Percentiles rank a stretch among this genome's conserved stretches.
phyloP scores from a whole-genome alignment of 2,329 filamentous ascomycete species.

The Bipolaris cookei region DNA sequence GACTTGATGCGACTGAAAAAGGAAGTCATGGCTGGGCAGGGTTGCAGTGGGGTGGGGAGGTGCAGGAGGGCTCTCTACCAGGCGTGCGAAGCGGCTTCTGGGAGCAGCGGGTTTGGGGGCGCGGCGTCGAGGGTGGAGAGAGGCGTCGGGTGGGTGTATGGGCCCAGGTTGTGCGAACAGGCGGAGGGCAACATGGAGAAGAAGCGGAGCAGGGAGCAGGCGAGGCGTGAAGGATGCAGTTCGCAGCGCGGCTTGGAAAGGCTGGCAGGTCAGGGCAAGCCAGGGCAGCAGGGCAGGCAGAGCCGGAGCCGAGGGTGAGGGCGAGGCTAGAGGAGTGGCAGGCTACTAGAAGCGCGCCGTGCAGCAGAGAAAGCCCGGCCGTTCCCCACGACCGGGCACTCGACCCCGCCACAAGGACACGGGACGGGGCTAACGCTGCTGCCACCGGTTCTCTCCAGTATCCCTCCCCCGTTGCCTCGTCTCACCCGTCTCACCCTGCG shows the following conservation, averaged over 20 bases:
- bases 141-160: constrained; percentile 15
- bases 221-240: neutral
- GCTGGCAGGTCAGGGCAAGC: constrained; percentile 6
- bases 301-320: constrained; percentile 21
- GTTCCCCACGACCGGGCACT: constrained; percentile 19
- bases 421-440: constrained; percentile 13
- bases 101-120: constrained; percentile 14
- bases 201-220: constrained; percentile 16
- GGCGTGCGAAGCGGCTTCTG: constrained; percentile 21
- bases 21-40: constrained; percentile 53
- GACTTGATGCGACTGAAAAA: constrained; percentile 63
- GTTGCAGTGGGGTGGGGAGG: constrained; percentile 16
- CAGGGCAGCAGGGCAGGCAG: constrained; percentile 12
- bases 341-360: constrained; percentile 1
- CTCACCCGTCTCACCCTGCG: neutral
- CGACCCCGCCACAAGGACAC: constrained; percentile 18
- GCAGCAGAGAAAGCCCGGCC: constrained; percentile 5
- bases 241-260: neutral
- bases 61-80: constrained; percentile 13
- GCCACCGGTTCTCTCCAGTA: constrained; percentile 9
- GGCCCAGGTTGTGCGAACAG: constrained; percentile 11
- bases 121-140: constrained; percentile 15
- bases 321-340: constrained; percentile 10
- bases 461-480: neutral
- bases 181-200: constrained; percentile 20